Percentiles rank a stretch among this genome's conserved stretches.
Evolutionary conservation across 257 asterid genomes (phyloP).

Genomic region (Nemophila menziesii): DNA sequence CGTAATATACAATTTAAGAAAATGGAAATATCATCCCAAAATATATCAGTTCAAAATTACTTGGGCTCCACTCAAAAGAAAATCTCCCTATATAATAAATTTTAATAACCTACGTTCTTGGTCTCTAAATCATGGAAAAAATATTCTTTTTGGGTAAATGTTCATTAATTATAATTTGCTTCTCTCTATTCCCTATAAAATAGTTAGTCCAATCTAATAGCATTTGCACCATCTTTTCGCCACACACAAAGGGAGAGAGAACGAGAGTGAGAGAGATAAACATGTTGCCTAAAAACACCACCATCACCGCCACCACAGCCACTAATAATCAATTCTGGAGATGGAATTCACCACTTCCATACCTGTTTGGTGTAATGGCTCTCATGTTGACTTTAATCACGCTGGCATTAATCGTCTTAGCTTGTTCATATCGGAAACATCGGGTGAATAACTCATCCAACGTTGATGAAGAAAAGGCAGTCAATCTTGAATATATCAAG

Average conservation of each 20-base stretch:
- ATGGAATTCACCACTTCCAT: conserved; percentile 71
- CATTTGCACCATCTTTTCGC: background rate
- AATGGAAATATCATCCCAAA: no score
- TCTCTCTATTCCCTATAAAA: background rate
- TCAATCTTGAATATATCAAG: conserved; percentile 4
- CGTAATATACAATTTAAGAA: no score
- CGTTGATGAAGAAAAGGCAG: conserved; percentile 22
- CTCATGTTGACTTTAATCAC: conserved; percentile 30
- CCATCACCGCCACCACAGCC: background rate
- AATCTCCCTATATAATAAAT: no score
- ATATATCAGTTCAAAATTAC: no score
- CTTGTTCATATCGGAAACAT: conserved; percentile 35
- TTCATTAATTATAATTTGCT: no score
- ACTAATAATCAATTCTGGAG: conserved; percentile 24
- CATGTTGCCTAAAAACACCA: conserved; percentile 19
- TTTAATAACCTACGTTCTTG: no score
- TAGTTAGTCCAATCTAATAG: background rate
- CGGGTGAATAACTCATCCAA: background rate
- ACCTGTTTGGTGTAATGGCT: conserved; percentile 45
- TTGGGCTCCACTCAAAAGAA: no score
- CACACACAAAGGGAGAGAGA: background rate
- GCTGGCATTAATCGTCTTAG: conserved; percentile 39
- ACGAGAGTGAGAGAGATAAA: conserved; percentile 3
- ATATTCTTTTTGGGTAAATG: no score
- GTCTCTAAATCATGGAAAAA: no score